These are phyloP conservation scores for Pseudocercospora eumusae DNA, from an alignment of 2,329 filamentous ascomycete species.

Conservation along the genomic window DNA sequence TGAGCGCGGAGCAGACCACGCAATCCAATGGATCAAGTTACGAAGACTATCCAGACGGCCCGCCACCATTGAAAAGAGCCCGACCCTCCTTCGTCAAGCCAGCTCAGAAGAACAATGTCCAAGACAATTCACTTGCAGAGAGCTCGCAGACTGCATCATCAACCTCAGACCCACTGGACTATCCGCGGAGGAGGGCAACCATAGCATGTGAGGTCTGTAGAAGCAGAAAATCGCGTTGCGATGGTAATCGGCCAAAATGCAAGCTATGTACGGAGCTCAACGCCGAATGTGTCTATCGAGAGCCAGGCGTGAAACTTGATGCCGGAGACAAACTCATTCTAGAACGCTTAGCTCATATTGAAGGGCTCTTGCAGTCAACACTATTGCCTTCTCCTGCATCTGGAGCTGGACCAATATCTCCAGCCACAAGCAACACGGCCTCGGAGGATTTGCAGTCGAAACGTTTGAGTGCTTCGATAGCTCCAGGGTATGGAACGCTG, in stretches of 20 bases:
- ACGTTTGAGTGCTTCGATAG: constrained; percentile 41
- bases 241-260: constrained; percentile 68
- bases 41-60: constrained; percentile 13
- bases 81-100: constrained; percentile 11
- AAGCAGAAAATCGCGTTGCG: constrained; percentile 39
- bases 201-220: constrained; percentile 42
- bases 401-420: constrained; percentile 31
- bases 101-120: not conserved
- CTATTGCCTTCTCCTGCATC: constrained; percentile 45
- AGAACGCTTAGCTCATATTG: constrained; percentile 74
- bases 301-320: constrained; percentile 83
- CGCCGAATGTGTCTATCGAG: constrained; percentile 80
- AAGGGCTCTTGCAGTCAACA: constrained; percentile 73
- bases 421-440: constrained; percentile 53
- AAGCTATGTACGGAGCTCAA: constrained; percentile 80
- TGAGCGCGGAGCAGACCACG: not conserved
- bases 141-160: constrained; percentile 10
- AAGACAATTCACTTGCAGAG: constrained; percentile 1
- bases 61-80: constrained; percentile 15
- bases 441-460: constrained; percentile 45
- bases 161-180: constrained; percentile 35
- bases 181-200: constrained; percentile 38
- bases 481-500: constrained; percentile 39
- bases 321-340: constrained; percentile 84
- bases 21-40: not conserved